phyloP scores from a whole-genome alignment of 202 grass and related monocot species.

The Hordeum pubiflorum region DNA sequence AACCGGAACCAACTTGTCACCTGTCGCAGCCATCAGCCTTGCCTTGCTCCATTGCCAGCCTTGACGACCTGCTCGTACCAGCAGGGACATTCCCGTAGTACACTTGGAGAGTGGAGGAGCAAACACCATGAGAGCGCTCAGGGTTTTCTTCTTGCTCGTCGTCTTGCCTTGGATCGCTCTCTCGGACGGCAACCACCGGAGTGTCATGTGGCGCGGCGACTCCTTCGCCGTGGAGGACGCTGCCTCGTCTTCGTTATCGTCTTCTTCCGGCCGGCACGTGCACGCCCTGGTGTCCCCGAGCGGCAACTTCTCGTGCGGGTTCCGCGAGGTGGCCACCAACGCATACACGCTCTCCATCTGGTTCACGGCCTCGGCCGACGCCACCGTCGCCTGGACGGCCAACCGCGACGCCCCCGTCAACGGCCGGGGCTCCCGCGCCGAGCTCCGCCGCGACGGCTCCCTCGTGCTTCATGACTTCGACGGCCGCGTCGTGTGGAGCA shows the following conservation, averaged over 20 bases:
- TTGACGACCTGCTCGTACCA: neutral
- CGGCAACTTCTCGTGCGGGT: constrained; percentile 49
- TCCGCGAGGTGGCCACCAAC: constrained; percentile 44
- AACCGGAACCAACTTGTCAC: neutral
- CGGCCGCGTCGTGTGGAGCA: constrained; percentile 37
- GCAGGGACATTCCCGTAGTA: neutral
- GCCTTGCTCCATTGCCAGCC: neutral
- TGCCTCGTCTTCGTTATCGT: neutral
- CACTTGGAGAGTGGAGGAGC: neutral
- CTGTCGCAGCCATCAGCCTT: neutral
- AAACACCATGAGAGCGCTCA: neutral
- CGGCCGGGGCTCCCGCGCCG: constrained; percentile 33
- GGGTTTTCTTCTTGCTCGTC: neutral
- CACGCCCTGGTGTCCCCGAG: constrained; percentile 32
- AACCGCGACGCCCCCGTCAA: constrained; percentile 52
- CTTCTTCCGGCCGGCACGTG: neutral
- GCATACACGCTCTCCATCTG: constrained; percentile 47
- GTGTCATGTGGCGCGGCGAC: constrained; percentile 25
- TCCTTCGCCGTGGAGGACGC: constrained; percentile 32
- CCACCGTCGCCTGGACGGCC: constrained; percentile 40
- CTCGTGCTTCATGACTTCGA: constrained; percentile 42
- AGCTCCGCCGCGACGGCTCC: constrained; percentile 12
- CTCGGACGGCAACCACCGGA: neutral
- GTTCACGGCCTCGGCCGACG: constrained; percentile 31
- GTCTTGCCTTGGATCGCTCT: neutral